Base-by-base conservation (phyloP, 228 moss, liverwort and hornwort genomes). In the Sphagnum magellanicum region DNA sequence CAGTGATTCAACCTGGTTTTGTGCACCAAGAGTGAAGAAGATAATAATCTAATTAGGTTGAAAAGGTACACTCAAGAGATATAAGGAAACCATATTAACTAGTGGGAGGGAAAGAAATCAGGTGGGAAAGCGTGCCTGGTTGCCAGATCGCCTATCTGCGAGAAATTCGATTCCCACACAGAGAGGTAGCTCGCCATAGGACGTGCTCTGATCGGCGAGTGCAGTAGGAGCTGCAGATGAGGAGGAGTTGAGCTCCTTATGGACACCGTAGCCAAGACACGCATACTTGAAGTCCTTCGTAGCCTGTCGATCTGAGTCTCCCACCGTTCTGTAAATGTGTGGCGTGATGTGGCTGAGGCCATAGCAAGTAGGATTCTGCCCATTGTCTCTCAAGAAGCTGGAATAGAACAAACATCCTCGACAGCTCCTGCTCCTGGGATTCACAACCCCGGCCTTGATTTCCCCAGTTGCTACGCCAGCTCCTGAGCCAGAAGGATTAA, bases 391-490 rank as follows among this genome's bases (percentile, higher is more conserved):
- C 59, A 93, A 72, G 59, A 87, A 87, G 77, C 89, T 91, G 53
- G 87, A 85, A 76, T 91, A 89, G 69, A 83, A 77, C 10, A 93
- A 89, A 59, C 93, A 91, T 72, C 93, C 91, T 76, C 85, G 72
- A 75, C 87, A 93, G 69, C 85, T 91, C 68, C 79, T 80, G 74
- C 79, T 84, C 60, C 76, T 82, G 14, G 77, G 74, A 50, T 74
- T 70, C 61, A 83, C 79, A 16, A 79, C 67, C 15, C 74, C 79
- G 69, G 77, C 50, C 61, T 79, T 72, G 12, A 79, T 55, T 32
- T 52, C 71, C 32, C 32, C 3, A 32, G 32, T 32, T 32, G 32
- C 32, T 32, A 32, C 32, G 32, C 32, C 32, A 32, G 32, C 32
- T 71, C 63, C 63, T 11, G 72, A 32, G 48, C 53, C 58, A 57